phyloP scores from a whole-genome alignment of 73 alveolate genomes.

The Tetrahymena malaccensis region DNA sequence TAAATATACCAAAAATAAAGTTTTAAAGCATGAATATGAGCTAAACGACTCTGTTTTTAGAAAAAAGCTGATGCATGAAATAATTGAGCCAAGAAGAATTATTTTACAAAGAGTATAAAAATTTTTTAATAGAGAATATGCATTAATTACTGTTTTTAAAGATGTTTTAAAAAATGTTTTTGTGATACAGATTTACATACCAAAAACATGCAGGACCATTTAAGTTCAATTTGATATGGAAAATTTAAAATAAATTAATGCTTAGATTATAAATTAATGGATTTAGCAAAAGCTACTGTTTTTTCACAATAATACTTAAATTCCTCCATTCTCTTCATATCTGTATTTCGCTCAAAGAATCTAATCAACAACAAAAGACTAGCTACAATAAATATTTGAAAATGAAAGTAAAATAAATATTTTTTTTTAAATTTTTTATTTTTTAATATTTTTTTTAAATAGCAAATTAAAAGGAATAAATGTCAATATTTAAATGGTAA shows the following conservation, averaged over 20 bases:
- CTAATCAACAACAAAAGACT: background rate
- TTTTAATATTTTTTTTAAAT: background rate
- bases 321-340: background rate
- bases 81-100: background rate
- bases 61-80: background rate
- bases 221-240: background rate
- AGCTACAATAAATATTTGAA: background rate
- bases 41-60: background rate
- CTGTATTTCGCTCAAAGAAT: background rate
- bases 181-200: background rate
- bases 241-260: background rate
- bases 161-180: background rate
- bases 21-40: background rate
- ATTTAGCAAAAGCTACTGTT: background rate
- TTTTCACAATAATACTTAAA: background rate
- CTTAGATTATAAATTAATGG: background rate
- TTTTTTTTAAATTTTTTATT: background rate
- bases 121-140: background rate
- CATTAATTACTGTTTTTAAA: background rate
- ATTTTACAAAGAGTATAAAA: background rate
- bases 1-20: background rate
- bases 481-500: background rate
- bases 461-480: background rate
- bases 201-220: background rate
- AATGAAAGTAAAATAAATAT: background rate